Base-by-base conservation (phyloP, 148 eudicot species). In the Camellia lanceoleosa region DNA sequence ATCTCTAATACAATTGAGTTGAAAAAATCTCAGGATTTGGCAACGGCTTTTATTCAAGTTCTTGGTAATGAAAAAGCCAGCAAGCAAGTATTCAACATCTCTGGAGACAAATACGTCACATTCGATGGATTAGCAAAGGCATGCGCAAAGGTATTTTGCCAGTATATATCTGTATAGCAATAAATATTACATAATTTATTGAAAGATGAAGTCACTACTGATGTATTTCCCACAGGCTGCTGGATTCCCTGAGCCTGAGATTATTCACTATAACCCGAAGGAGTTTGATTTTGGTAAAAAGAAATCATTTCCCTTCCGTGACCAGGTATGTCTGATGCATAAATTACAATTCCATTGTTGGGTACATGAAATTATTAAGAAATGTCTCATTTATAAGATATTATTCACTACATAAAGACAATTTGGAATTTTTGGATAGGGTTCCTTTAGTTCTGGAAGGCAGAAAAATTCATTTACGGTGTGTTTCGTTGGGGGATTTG, bases 51-150 rank as follows among this genome's bases (percentile, higher is more conserved):
- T 67, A 19, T 96, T 62, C 80, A 80, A 80, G 99, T 96, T 83
- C 95, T 93, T 61, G 92, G 94, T 11, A 93, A 96, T 71, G 95
- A 89, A 30, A 94, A 90, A 62, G 99, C 99, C n/a, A 89, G 89
- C 86, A 88, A 83, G 81, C 81, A 96, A 93, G 90, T 96, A 7
- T 96, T 90, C 86, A 96, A 96, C 86, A 96, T 96, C 68, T 84
- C 97, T 0, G 98, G 99, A 20, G 95, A 89, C 1, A 96, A 87
- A 78, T 93, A 96, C 76, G 99, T 96, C 69, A 96, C 99, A 4
- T 96, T 96, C 82, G 97, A 93, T 85, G 99, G 99, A 81, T 82
- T 96, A 84, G 99, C 98, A 68, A 93, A 83, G 86, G 99, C 99
- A 4, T 96, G 99, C 77, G 99, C 98, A 0, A 96, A 96, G 98